A percentile compares a stretch with the other conserved stretches of the same genome.
phyloP scores from a whole-genome alignment of 179 eudicot genomes.

The Beta corolliflora region DNA sequence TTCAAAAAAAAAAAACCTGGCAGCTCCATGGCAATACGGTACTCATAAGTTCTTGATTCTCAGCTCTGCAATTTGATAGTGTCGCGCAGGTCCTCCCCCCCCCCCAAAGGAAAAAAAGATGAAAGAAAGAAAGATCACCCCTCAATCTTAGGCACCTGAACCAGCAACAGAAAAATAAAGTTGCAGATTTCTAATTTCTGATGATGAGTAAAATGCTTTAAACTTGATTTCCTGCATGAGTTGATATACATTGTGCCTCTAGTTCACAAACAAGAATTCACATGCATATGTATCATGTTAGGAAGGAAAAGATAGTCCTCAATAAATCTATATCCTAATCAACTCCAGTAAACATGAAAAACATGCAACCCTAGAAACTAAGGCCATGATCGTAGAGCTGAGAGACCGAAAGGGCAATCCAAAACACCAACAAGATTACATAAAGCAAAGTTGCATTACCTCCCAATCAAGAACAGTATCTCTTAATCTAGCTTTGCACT shows the following conservation, averaged over 20 bases:
- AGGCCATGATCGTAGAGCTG: background rate
- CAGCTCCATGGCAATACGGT: no score
- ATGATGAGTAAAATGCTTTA: background rate
- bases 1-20: no score
- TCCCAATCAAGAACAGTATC: slow-evolving; percentile 81
- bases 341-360: background rate
- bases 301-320: no score
- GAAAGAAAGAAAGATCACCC: background rate
- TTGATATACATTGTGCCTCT: no score
- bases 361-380: background rate
- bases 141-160: background rate
- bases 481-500: slow-evolving; percentile 52
- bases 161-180: background rate
- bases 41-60: no score
- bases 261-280: no score
- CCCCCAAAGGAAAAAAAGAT: background rate
- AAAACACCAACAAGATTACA: background rate
- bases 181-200: background rate
- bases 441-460: slow-evolving; percentile 32
- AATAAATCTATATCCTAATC: no score
- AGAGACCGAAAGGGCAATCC: background rate
- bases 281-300: no score
- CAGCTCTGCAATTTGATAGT: no score
- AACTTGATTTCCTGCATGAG: no score
- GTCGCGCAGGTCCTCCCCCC: no score